phyloP scores from a whole-genome alignment of 169 alveolate species.

The Gregarina niphandrodes region DNA sequence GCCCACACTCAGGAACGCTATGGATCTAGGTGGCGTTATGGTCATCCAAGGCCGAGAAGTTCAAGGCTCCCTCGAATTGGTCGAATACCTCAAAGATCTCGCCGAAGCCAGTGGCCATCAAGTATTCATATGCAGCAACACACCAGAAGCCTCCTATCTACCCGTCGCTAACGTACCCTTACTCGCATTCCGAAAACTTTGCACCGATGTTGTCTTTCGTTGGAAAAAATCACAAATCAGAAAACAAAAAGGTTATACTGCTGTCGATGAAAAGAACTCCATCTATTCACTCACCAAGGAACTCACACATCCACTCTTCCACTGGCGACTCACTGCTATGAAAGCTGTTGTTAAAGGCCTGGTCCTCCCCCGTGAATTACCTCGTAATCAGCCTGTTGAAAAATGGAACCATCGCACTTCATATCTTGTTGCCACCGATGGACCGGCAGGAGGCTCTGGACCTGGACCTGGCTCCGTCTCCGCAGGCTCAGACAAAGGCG shows the following conservation, averaged over 20 bases:
- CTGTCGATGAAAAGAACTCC: conserved; percentile 33
- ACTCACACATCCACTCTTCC: conserved; percentile 35
- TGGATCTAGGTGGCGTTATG: conserved; percentile 36
- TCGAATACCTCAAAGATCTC: conserved; percentile 10
- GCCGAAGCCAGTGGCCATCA: conserved; percentile 17
- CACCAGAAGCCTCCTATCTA: conserved; percentile 34
- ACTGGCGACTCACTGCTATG: conserved; percentile 29
- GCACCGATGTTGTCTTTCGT: conserved; percentile 35
- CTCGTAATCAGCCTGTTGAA: conserved; percentile 4
- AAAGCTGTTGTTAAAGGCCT: conserved; percentile 26
- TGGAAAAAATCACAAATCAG: conserved; percentile 31
- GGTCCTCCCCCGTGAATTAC: conserved; percentile 27
- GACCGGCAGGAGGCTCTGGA: too few relatives aligned
- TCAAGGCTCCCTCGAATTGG: conserved; percentile 32
- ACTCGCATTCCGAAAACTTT: conserved; percentile 34
- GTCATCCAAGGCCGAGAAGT: conserved; percentile 30
- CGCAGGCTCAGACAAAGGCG: not conserved
- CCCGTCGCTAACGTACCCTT: conserved; percentile 36
- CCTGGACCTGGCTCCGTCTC: not conserved
- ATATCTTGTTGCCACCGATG: too few relatives aligned
- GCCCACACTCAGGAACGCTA: conserved; percentile 28
- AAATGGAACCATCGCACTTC: not conserved
- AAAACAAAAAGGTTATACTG: conserved; percentile 31
- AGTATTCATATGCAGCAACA: conserved; percentile 32
- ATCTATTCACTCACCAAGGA: conserved; percentile 33